A percentile compares a stretch with the other conserved stretches of the same genome.
Conservation (phyloP, 805 yeast species). For the Spathaspora girioi region DNA sequence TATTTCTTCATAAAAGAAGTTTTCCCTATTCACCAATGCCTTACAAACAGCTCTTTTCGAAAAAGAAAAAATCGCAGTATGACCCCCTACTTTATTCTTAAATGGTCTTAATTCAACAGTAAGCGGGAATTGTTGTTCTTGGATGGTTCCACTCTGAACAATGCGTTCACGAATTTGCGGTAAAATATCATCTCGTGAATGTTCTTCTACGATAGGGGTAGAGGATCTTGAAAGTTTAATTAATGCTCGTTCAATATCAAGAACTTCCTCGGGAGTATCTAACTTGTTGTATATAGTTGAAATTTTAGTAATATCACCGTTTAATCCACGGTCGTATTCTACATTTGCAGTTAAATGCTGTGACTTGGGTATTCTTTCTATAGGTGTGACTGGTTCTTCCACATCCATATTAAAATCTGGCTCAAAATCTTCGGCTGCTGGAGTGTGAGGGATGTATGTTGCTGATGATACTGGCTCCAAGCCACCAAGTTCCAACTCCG, state of each 20-base stretch:
- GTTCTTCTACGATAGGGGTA: slow-evolving; percentile 4
- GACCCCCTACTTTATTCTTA: slow-evolving; percentile 95
- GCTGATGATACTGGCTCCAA: slow-evolving; percentile 67
- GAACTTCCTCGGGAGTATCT: not conserved
- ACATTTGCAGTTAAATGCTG: slow-evolving; percentile 49
- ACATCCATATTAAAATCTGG: not conserved
- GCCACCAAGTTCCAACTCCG: slow-evolving; percentile 9
- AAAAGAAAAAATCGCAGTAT: slow-evolving; percentile 92
- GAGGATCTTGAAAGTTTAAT: slow-evolving; percentile 6
- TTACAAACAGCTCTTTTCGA: slow-evolving; percentile 92
- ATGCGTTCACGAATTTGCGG: not conserved
- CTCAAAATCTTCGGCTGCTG: slow-evolving; percentile 14
- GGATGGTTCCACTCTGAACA: not conserved
- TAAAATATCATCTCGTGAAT: not conserved
- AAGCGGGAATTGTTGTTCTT: slow-evolving; percentile 44
- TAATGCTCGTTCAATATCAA: slow-evolving; percentile 5
- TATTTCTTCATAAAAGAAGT: slow-evolving; percentile 85
- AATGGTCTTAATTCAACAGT: slow-evolving; percentile 91
- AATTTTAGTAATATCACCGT: slow-evolving; percentile 27
- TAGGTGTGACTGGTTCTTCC: slow-evolving; percentile 4
- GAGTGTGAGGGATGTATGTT: slow-evolving; percentile 66
- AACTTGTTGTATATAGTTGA: slow-evolving; percentile 6
- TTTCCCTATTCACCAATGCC: slow-evolving; percentile 85
- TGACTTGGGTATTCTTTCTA: slow-evolving; percentile 9
- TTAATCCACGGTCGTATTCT: slow-evolving; percentile 39